phyloP scores from a whole-genome alignment of 371 early-diverging fungal species.

The Choanephora cucurbitarum region DNA sequence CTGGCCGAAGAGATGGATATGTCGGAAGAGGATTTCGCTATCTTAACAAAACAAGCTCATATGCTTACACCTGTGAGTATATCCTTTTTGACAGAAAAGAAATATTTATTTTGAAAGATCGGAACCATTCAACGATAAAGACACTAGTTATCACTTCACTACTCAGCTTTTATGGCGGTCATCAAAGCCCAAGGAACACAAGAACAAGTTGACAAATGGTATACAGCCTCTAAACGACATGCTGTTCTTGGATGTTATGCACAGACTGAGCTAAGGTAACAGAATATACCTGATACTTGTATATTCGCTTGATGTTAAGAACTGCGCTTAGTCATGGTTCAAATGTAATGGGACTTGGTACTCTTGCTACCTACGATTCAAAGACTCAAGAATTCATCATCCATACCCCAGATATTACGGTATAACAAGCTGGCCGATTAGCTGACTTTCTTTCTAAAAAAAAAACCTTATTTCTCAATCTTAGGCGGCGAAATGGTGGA shows the following conservation, averaged over 20 bases:
- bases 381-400: slow-evolving; percentile 83
- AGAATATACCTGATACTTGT: background rate
- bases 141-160: slow-evolving; percentile 49
- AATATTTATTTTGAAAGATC: no score
- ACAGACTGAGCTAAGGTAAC: slow-evolving; percentile 79
- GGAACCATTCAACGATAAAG: no score
- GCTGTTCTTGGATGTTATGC: slow-evolving; percentile 86
- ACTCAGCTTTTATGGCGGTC: slow-evolving; percentile 71
- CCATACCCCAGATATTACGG: slow-evolving; percentile 75
- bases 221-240: slow-evolving; percentile 66
- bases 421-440: slow-evolving; percentile 20
- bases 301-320: no score
- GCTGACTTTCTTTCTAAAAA: background rate
- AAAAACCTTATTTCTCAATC: background rate
- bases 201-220: slow-evolving; percentile 73
- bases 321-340: slow-evolving; percentile 71
- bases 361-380: slow-evolving; percentile 78
- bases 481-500: slow-evolving; percentile 87
- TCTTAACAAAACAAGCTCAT: slow-evolving; percentile 37
- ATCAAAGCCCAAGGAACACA: slow-evolving; percentile 70
- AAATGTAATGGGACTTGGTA: slow-evolving; percentile 83
- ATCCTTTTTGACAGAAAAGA: background rate
- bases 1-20: slow-evolving; percentile 44
- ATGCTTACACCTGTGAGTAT: slow-evolving; percentile 48
- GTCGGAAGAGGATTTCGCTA: slow-evolving; percentile 27